A percentile compares a stretch with the other conserved stretches of the same genome.
These are phyloP conservation scores for Globisporangium parvum DNA, from an alignment of 352 stramenopile genomes.

Conservation along the genomic window DNA sequence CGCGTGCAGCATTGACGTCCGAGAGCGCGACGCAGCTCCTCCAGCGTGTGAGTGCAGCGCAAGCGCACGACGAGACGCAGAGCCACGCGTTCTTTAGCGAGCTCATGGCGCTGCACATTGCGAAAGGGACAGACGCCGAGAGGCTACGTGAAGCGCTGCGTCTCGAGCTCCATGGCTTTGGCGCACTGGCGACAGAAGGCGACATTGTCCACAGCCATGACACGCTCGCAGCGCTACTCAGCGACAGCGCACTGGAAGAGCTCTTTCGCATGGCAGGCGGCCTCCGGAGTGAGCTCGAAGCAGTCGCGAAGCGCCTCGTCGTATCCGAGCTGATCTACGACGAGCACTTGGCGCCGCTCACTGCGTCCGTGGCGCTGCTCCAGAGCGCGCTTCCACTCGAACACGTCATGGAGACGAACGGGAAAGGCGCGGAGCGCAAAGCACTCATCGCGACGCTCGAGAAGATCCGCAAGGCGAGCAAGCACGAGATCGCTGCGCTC, in stretches of 20 bases:
- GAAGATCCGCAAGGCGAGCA: slow-evolving; percentile 72
- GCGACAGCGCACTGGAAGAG: slow-evolving; percentile 56
- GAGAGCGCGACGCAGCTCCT: slow-evolving; percentile 33
- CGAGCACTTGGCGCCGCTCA: slow-evolving; percentile 37
- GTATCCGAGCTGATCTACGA: slow-evolving; percentile 79
- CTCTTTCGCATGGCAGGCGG: slow-evolving; percentile 79
- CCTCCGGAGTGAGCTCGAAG: slow-evolving; percentile 68
- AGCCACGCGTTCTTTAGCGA: slow-evolving; percentile 55
- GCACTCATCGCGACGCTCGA: slow-evolving; percentile 72
- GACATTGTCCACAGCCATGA: slow-evolving; percentile 27
- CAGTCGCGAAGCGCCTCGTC: slow-evolving; percentile 53
- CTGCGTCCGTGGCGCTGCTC: slow-evolving; percentile 30
- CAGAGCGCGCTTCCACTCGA: slow-evolving; percentile 60
- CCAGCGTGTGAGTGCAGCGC: slow-evolving; percentile 32
- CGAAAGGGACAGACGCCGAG: slow-evolving; percentile 27
- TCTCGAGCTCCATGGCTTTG: slow-evolving; percentile 54
- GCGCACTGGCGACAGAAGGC: slow-evolving; percentile 52
- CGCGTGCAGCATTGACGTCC: slow-evolving; percentile 35
- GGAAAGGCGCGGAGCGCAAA: slow-evolving; percentile 66
- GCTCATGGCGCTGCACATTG: slow-evolving; percentile 34
- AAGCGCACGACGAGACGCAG: slow-evolving; percentile 61
- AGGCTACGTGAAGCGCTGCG: slow-evolving; percentile 39
- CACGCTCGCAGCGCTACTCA: slow-evolving; percentile 28
- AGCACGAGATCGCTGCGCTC: slow-evolving; percentile 66
- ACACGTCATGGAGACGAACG: slow-evolving; percentile 67